Evolutionary conservation across 768 basidiomycete genomes (phyloP).

Genomic region (Suillus placidus): DNA sequence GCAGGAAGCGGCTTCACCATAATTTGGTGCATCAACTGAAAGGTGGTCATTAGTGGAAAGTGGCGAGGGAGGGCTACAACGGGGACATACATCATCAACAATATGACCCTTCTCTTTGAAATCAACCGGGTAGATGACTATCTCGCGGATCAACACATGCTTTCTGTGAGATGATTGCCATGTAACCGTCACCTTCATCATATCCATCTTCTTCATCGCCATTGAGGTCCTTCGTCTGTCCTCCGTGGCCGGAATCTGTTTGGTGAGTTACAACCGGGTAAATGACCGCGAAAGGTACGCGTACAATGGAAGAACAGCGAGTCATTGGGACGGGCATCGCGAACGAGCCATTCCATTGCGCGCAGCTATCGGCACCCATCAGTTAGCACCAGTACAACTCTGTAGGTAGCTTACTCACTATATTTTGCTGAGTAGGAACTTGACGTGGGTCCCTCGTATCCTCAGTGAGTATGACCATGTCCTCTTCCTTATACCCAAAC

Average conservation of each 20-base stretch:
- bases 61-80: not conserved
- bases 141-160: not conserved
- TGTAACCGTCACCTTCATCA: constrained; percentile 64
- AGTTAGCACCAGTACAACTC: not conserved
- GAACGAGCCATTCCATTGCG: constrained; percentile 94
- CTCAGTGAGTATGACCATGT: constrained; percentile 88
- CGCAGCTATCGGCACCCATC: constrained; percentile 45
- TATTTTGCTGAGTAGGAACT: constrained; percentile 79
- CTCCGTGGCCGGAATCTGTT: constrained; percentile 91
- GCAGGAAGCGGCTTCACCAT: constrained; percentile 81
- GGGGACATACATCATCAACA: constrained; percentile 79
- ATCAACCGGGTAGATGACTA: constrained; percentile 88
- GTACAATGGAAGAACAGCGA: constrained; percentile 84
- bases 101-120: constrained; percentile 71
- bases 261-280: not conserved
- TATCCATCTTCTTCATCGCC: constrained; percentile 86
- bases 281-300: not conserved
- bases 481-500: constrained; percentile 70
- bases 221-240: constrained; percentile 80
- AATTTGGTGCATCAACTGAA: constrained; percentile 70
- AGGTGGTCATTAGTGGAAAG: constrained; percentile 12
- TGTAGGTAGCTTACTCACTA: constrained; percentile 46
- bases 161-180: not conserved
- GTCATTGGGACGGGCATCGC: constrained; percentile 76
- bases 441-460: constrained; percentile 62